phyloP scores from a whole-genome alignment of 2,329 filamentous ascomycete genomes.

The Trichoderma sp. region DNA sequence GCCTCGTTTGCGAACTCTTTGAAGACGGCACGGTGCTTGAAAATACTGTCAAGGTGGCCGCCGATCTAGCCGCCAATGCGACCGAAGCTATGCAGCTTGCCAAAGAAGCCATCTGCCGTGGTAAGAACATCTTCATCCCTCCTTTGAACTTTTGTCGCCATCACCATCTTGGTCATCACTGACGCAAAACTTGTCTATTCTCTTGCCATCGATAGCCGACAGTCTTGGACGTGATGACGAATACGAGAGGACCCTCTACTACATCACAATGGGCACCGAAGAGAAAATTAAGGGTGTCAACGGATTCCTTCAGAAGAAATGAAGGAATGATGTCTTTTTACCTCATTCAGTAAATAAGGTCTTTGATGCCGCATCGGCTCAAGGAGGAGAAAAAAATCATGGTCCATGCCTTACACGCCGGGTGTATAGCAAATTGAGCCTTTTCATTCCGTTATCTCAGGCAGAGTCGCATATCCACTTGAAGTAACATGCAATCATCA shows the following conservation, averaged over 20 bases:
- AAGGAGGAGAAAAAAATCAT: not conserved
- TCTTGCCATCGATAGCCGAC: constrained; percentile 33
- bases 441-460: not conserved
- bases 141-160: constrained; percentile 9
- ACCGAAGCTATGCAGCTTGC: constrained; percentile 36
- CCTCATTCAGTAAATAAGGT: not conserved
- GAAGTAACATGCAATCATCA: not conserved
- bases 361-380: not conserved
- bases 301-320: constrained; percentile 37
- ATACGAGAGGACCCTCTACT: constrained; percentile 44
- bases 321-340: not conserved
- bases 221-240: constrained; percentile 38
- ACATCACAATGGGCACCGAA: constrained; percentile 42
- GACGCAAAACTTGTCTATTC: not conserved
- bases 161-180: constrained; percentile 1
- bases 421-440: not conserved
- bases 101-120: constrained; percentile 40
- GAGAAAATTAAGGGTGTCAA: constrained; percentile 39
- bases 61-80: constrained; percentile 34
- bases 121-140: constrained; percentile 30
- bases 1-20: constrained; percentile 36
- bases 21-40: constrained; percentile 36
- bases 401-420: not conserved
- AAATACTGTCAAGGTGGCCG: constrained; percentile 35
- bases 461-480: not conserved